Percentiles rank a stretch among this genome's conserved stretches.
Evolutionary conservation across 1,139 yeast species (phyloP).

Genomic region (Protomyces inouyei): DNA sequence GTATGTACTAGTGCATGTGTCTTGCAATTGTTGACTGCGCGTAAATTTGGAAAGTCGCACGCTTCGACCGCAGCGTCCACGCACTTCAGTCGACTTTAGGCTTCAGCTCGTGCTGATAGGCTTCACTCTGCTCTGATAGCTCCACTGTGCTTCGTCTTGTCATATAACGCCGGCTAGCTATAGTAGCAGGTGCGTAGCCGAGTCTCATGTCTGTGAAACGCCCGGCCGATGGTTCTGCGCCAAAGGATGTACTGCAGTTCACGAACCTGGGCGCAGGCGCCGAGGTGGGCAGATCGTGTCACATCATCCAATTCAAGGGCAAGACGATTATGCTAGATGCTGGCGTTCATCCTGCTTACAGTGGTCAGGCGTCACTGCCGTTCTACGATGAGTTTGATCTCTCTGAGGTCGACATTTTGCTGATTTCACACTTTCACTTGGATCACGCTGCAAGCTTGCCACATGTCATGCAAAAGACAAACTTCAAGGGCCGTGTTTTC

Average conservation of each 20-base stretch:
- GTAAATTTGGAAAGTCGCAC: no score
- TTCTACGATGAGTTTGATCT: slow-evolving; percentile 92
- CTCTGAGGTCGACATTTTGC: slow-evolving; percentile 74
- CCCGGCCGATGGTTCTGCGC: slow-evolving; percentile 5
- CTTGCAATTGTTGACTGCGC: no score
- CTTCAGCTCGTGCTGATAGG: no score
- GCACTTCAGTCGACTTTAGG: no score
- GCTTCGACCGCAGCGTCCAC: no score
- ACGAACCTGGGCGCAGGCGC: slow-evolving; percentile 99
- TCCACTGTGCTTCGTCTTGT: background rate
- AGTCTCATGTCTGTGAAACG: slow-evolving; percentile 17
- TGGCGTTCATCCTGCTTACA: slow-evolving; percentile 93
- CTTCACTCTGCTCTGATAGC: background rate
- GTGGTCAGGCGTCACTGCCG: slow-evolving; percentile 86
- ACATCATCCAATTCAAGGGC: slow-evolving; percentile 83
- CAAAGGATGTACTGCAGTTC: slow-evolving; percentile 52
- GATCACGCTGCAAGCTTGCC: slow-evolving; percentile 98
- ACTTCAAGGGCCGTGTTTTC: slow-evolving; percentile 87
- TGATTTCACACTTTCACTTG: slow-evolving; percentile 90
- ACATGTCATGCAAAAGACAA: slow-evolving; percentile 95
- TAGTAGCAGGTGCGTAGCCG: background rate
- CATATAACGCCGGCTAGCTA: background rate
- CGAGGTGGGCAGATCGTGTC: slow-evolving; percentile 96
- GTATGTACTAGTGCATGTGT: background rate
- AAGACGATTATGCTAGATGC: slow-evolving; percentile 98